Base-by-base conservation (phyloP, 1,139 yeast species). In the Wickerhamiella pararugosa region DNA sequence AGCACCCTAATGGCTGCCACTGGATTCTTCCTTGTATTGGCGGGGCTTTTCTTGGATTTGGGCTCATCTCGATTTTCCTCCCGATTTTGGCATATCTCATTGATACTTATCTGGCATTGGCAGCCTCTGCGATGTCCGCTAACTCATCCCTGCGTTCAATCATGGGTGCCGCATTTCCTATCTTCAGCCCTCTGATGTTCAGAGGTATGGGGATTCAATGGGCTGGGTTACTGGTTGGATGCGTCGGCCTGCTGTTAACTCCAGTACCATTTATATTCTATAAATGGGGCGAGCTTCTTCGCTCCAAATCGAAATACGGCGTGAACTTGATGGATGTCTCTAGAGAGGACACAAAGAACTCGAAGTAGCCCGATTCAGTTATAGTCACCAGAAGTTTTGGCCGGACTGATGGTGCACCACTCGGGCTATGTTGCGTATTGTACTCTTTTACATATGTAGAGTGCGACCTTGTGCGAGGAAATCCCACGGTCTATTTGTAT, bases 61-160 rank as follows among this genome's bases (percentile, higher is more conserved):
- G 94, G 26, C 64, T 83, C 50, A 64, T 83, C 53, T 67, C 79
- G 42, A 77, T 84, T 47, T 83, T 84, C 68, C 65, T 81, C 51
- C 79, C 93, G 9, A 73, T 86, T 45, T 63, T 83, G 55, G 81
- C 79, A 59, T 84, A 84, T 59, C 71, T 84, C 52, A 76, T 86
- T 53, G 95, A 86, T 58, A 68, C 82, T 35, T 86, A 84, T 56
- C 66, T 82, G 48, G 57, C 73, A 47, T 73, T 77, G 55, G 92
- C 94, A 3, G 94, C 94, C 4, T 79, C 92, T 31, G 95, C 95
- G 1, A 66, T 86, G 52, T 94, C 95, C 5, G 95, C 80, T 9
- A 83, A 83, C 58, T 76, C 94, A 0, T 75, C 86, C 56, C 65
- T 86, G 55, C 76, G 98, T 65, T 75, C 86, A 48, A 76, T 65